These are phyloP conservation scores for Sporisorium sorghi DNA, from an alignment of 1,284 basidiomycete genomes.

Conservation along the genomic window DNA sequence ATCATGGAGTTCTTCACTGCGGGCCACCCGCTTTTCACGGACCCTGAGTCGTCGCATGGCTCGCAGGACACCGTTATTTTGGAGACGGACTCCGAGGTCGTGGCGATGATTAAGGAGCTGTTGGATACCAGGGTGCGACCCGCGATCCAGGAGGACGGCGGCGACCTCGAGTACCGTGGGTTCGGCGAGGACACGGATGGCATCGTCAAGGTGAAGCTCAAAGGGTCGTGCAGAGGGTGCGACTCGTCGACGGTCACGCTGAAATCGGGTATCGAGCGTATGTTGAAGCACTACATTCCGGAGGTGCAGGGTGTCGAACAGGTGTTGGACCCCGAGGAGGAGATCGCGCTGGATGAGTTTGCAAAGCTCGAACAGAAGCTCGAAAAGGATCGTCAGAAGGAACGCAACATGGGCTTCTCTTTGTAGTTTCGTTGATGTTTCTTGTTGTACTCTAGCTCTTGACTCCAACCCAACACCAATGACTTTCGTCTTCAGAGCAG, in stretches of 20 bases:
- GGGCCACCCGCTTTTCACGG: conserved; percentile 83
- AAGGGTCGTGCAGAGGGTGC: conserved; percentile 96
- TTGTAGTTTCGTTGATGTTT: conserved; percentile 12
- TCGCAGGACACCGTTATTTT: conserved; percentile 95
- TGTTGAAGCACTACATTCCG: conserved; percentile 99
- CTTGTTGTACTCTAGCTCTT: background rate
- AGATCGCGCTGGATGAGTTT: conserved; percentile 88
- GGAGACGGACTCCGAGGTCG: conserved; percentile 95
- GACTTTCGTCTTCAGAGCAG: background rate
- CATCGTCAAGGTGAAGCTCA: conserved; percentile 82
- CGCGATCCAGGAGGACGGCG: conserved; percentile 95
- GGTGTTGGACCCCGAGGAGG: conserved; percentile 90
- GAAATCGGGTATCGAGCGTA: conserved; percentile 82
- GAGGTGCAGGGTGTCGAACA: conserved; percentile 98
- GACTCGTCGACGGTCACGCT: conserved; percentile 91
- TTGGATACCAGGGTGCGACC: conserved; percentile 94
- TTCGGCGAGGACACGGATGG: conserved; percentile 73
- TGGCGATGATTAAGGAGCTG: conserved; percentile 98
- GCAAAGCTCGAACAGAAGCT: conserved; percentile 87
- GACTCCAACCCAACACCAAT: background rate
- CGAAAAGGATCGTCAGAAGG: conserved; percentile 61
- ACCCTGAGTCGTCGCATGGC: conserved; percentile 73
- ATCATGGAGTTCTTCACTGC: conserved; percentile 98
- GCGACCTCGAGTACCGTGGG: conserved; percentile 88
- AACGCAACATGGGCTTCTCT: conserved; percentile 58